Evolutionary conservation across 345 rosid genomes (phyloP).

Genomic region (Linum trigynum): DNA sequence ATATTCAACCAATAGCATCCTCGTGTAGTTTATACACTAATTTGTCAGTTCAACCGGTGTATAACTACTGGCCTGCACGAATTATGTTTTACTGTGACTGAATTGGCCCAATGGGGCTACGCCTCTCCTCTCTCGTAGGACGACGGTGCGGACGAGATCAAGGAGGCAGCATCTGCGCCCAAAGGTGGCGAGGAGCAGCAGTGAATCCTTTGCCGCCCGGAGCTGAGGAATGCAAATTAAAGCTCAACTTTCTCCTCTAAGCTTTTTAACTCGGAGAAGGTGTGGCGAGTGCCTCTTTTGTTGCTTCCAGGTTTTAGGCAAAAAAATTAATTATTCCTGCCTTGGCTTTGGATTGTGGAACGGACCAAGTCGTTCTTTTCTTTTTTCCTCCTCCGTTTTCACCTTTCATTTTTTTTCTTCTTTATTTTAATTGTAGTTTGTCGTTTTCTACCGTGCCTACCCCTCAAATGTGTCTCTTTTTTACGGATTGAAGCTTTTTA

Average conservation of each 20-base stretch:
- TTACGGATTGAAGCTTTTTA: background rate
- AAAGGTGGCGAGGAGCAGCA: background rate
- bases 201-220: background rate
- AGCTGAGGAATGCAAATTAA: background rate
- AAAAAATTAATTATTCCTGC: background rate
- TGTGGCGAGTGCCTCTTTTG: background rate
- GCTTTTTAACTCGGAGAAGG: background rate
- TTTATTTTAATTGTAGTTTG: background rate
- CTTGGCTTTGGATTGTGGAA: background rate
- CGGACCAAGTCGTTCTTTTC: background rate
- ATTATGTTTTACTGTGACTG: background rate
- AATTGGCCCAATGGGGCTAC: background rate
- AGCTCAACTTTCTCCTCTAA: background rate
- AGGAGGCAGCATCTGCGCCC: background rate
- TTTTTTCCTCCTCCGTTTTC: background rate
- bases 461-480: background rate
- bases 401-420: background rate
- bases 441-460: background rate
- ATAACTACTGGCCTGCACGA: too few species aligned
- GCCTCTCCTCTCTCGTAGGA: background rate
- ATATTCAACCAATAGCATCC: background rate
- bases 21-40: background rate
- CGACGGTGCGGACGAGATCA: background rate
- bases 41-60: too few species aligned
- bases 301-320: background rate